phyloP scores from a whole-genome alignment of 2,329 filamentous ascomycete genomes.

The Ophiocordyceps sinensis region DNA sequence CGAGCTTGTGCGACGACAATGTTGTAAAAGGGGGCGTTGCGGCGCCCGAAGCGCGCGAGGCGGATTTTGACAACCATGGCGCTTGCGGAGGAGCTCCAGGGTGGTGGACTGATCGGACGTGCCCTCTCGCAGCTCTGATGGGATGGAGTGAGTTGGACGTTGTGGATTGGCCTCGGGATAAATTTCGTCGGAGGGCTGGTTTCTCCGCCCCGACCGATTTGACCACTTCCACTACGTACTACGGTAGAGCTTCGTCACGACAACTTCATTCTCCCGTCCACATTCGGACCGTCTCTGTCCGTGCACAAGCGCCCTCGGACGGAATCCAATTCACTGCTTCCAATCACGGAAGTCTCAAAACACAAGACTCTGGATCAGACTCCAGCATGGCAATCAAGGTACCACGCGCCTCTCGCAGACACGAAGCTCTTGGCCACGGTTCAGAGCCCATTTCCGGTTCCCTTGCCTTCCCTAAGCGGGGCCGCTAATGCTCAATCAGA shows the following conservation, averaged over 20 bases:
- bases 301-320: no score
- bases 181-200: slow-evolving; percentile 17
- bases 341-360: no score
- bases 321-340: no score
- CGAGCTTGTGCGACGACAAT: slow-evolving; percentile 90
- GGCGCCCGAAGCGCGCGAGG: slow-evolving; percentile 82
- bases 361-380: not conserved
- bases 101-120: no score
- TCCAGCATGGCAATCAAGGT: slow-evolving; percentile 19
- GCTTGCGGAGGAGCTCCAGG: not conserved
- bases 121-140: not conserved
- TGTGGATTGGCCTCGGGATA: not conserved
- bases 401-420: not conserved
- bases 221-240: no score
- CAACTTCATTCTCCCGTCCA: no score
- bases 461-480: not conserved
- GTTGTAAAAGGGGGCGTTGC: slow-evolving; percentile 88
- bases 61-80: slow-evolving; percentile 87
- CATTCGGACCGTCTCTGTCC: no score
- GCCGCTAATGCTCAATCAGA: slow-evolving; percentile 34
- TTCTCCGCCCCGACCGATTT: slow-evolving; percentile 20
- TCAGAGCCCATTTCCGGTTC: not conserved
- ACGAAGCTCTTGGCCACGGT: not conserved
- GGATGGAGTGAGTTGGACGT: not conserved
- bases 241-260: no score